A percentile compares a stretch with the other conserved stretches of the same genome.
Conservation (phyloP, 805 yeast genomes). For the Osmozyma mogii region DNA sequence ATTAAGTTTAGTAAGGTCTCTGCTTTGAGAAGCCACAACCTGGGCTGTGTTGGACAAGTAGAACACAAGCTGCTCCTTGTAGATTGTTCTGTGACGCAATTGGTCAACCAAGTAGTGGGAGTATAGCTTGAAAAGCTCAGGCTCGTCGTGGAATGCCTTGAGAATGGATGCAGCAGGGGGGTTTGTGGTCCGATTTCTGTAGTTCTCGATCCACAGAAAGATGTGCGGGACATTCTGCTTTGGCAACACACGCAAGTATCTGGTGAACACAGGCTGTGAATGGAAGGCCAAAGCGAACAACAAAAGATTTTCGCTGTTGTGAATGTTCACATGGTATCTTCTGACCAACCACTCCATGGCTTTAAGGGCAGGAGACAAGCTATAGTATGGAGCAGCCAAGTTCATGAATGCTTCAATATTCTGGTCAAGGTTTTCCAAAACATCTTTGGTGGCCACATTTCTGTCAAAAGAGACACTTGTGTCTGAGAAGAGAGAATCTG, state of each 20-base stretch:
- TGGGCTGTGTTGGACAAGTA: constrained; percentile 67
- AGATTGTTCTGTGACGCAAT: constrained; percentile 48
- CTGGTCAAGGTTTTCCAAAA: constrained; percentile 60
- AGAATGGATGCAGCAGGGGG: constrained; percentile 67
- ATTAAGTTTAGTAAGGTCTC: constrained; percentile 36
- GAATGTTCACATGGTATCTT: constrained; percentile 77
- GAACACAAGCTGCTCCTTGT: constrained; percentile 67
- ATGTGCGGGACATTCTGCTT: constrained; percentile 59
- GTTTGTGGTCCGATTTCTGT: constrained; percentile 51
- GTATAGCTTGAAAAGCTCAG: constrained; percentile 60
- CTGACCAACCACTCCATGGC: constrained; percentile 95
- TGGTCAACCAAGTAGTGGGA: constrained; percentile 44
- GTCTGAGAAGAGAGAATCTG: constrained; percentile 70
- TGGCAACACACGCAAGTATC: constrained; percentile 66
- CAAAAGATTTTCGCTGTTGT: constrained; percentile 66
- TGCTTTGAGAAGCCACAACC: constrained; percentile 55
- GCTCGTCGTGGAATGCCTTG: constrained; percentile 61
- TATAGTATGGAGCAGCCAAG: constrained; percentile 69
- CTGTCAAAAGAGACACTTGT: constrained; percentile 76
- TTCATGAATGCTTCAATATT: constrained; percentile 71
- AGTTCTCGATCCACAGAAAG: constrained; percentile 62
- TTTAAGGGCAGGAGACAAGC: constrained; percentile 63
- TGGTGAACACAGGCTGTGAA: constrained; percentile 61
- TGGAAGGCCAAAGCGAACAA: constrained; percentile 77
- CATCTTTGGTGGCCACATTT: constrained; percentile 71